Conservation (phyloP, 805 yeast species). For the Metschnikowia proteae region DNA sequence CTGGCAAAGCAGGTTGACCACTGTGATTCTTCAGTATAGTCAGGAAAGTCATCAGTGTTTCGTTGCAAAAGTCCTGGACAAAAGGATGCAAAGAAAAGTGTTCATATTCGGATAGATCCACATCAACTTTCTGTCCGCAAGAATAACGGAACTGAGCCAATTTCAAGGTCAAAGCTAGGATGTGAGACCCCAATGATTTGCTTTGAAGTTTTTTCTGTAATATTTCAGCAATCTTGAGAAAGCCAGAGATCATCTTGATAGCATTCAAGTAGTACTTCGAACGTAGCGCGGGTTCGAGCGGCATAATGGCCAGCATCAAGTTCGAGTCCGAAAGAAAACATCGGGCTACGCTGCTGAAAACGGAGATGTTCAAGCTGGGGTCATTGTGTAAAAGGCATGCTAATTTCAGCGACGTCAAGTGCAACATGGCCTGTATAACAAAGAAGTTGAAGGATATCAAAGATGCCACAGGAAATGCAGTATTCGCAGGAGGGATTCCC, state of each 20-base stretch:
- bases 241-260: slow-evolving; percentile 16
- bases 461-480: slow-evolving; percentile 1
- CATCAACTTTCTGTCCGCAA: neutral
- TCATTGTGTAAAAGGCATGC: slow-evolving; percentile 4
- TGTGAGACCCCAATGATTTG: neutral
- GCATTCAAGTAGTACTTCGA: slow-evolving; percentile 13
- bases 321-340: slow-evolving; percentile 9
- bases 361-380: neutral
- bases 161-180: slow-evolving; percentile 6
- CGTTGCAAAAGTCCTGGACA: slow-evolving; percentile 2
- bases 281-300: slow-evolving; percentile 1
- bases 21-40: too few species aligned
- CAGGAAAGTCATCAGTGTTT: neutral
- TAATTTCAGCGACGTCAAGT: slow-evolving; percentile 11
- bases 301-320: slow-evolving; percentile 5
- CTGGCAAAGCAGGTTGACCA: neutral
- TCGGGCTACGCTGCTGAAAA: slow-evolving; percentile 11
- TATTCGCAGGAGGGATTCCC: slow-evolving; percentile 3
- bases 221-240: slow-evolving; percentile 11
- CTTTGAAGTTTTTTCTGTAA: slow-evolving; percentile 4
- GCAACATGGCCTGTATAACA: slow-evolving; percentile 16
- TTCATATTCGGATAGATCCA: neutral
- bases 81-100: neutral
- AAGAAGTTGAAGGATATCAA: slow-evolving; percentile 15
- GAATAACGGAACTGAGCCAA: neutral